Evolutionary conservation across 1,284 basidiomycete genomes (phyloP), one percentile per base, ranked within the genome.

Genomic region (Pseudozyma tsukubaensis): DNA sequence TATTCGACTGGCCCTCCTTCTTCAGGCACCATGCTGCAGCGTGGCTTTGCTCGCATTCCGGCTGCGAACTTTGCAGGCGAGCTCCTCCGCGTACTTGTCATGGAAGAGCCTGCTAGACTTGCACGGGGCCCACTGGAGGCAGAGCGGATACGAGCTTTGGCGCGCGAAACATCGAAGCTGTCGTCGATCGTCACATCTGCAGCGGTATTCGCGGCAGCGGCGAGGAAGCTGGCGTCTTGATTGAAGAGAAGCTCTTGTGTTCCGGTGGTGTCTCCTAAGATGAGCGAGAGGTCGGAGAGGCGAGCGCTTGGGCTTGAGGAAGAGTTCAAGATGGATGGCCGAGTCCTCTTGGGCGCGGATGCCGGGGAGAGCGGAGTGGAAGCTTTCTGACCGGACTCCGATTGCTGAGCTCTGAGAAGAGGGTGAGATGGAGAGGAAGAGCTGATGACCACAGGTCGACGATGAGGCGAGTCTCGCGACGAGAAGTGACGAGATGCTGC

Each of bases 141-240:
- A 40, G 65, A 50, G 14, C 19, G 50, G 50, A 64, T 57, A 3
- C 54, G 56, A 4, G 65, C 62, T 39, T 53, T 59, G 16, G 66
- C 72, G n/a, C 56, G 61, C 3, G 72, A 62, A 1, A 74, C 51
- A 35, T 74, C 72, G 40, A 74, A 74, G 44, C 66, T 69, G 52
- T 74, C 72, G 24, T 69, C 62, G 35, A 74, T 65, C 1, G 72
- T 74, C 9, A 74, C 62, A 43, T 73, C 71, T 3, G 71, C 71
- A 32, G 59, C 69, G 1, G 66, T 59, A 47, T 57, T 70, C 12
- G 50, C 58, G 6, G 59, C 53, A 12, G 64, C 60, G 35, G 49
- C 58, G 24, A 74, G 53, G 59, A 74, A 69, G 59, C 65, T 68
- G 4, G 65, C 50, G 24, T 65, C 58, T 16, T 68, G 52, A 34